phyloP scores from a whole-genome alignment of 1,284 basidiomycete genomes.

The Tilletia caries region DNA sequence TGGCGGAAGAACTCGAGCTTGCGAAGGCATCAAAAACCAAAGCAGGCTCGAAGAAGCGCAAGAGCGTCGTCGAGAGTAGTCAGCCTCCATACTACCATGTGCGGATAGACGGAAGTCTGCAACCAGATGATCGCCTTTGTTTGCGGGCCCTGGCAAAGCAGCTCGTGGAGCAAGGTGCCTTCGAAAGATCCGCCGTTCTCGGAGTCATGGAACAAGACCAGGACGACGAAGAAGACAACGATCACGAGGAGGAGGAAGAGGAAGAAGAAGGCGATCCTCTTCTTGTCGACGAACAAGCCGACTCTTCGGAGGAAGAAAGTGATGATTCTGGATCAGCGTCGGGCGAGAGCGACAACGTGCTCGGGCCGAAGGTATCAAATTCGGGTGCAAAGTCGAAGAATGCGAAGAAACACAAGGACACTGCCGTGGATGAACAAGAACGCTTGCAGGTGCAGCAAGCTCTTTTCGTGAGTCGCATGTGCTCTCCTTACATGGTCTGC shows the following conservation, averaged over 20 bases:
- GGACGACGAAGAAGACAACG: neutral
- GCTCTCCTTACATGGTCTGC: too few species aligned
- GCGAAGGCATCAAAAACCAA: neutral
- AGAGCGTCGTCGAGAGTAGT: neutral
- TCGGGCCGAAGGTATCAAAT: conserved; percentile 16
- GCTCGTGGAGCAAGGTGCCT: conserved; percentile 42
- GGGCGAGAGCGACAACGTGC: conserved; percentile 18
- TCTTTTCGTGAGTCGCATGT: conserved; percentile 13
- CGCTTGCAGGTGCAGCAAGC: conserved; percentile 24
- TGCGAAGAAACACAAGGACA: conserved; percentile 13
- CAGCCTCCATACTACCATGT: conserved; percentile 31
- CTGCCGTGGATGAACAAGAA: conserved; percentile 26
- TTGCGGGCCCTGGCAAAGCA: conserved; percentile 49
- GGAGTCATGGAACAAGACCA: conserved; percentile 17
- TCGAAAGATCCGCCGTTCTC: conserved; percentile 15
- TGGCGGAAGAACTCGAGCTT: neutral
- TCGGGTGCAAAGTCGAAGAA: neutral
- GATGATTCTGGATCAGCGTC: conserved; percentile 28
- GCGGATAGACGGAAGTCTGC: conserved; percentile 31
- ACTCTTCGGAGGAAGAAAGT: neutral
- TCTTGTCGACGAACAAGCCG: conserved; percentile 18
- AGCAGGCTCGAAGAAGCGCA: neutral
- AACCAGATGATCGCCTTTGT: conserved; percentile 42
- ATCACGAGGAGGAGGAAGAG: conserved; percentile 11
- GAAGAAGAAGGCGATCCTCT: conserved; percentile 16